Evolutionary conservation across 345 rosid genomes (phyloP).

Genomic region (Salix brachista): DNA sequence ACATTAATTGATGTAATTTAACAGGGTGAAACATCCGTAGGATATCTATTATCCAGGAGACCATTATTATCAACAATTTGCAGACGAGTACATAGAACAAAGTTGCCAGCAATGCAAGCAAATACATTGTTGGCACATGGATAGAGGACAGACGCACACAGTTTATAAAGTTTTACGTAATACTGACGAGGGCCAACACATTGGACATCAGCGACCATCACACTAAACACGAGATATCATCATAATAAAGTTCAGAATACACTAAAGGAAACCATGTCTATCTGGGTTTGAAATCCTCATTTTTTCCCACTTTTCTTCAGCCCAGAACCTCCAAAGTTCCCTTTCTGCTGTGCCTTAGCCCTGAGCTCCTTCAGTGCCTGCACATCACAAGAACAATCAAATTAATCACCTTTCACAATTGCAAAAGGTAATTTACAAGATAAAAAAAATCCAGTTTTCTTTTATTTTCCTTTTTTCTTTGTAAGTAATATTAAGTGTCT

Average conservation of each 20-base stretch:
- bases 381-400: neutral
- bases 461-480: no score
- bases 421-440: neutral
- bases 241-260: neutral
- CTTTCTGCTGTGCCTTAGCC: conserved; percentile 81
- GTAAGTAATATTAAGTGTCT: neutral
- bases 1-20: no score
- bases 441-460: neutral
- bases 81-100: no score
- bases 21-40: no score
- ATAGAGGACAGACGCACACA: neutral
- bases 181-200: neutral
- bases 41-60: no score
- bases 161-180: neutral
- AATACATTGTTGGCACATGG: neutral
- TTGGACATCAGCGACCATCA: neutral
- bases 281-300: conserved; percentile 29
- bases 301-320: conserved; percentile 96
- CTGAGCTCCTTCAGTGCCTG: conserved; percentile 84
- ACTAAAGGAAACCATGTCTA: neutral
- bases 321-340: conserved; percentile 77
- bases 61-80: no score
- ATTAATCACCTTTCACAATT: neutral
- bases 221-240: neutral
- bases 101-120: neutral